Percentiles rank a stretch among this genome's conserved stretches.
Conservation (phyloP, 257 asterid genomes). For the Plantago elongata region DNA sequence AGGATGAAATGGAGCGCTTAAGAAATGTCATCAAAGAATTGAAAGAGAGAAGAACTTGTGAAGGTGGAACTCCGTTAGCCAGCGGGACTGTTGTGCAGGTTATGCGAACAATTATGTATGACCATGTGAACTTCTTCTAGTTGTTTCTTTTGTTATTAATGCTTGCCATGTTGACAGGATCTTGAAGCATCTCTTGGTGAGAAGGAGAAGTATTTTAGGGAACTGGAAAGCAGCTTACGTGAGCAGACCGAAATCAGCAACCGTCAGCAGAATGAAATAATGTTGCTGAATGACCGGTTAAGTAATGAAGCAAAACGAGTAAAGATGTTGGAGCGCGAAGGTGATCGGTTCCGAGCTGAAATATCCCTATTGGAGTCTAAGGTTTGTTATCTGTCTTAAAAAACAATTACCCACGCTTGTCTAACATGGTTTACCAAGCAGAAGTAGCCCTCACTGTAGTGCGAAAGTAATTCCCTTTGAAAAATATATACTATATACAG, state of each 20-base stretch:
- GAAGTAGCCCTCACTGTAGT: no score
- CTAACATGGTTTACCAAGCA: constrained; percentile 14
- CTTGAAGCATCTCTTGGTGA: constrained; percentile 67
- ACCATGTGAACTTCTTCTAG: constrained; percentile 8
- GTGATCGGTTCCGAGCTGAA: constrained; percentile 83
- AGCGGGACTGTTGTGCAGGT: constrained; percentile 59
- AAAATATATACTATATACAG: not conserved
- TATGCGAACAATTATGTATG: constrained; percentile 13
- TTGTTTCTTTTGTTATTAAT: constrained; percentile 18
- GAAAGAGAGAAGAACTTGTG: constrained; percentile 44
- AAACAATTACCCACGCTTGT: constrained; percentile 8
- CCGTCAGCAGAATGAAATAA: constrained; percentile 67
- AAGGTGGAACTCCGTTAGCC: constrained; percentile 45
- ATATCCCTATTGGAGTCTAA: constrained; percentile 92
- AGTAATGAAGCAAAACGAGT: constrained; percentile 71
- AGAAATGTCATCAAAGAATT: constrained; percentile 41
- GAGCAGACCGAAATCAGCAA: constrained; percentile 49
- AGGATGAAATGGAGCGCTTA: constrained; percentile 69
- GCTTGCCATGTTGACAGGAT: constrained; percentile 47
- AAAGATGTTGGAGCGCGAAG: constrained; percentile 89
- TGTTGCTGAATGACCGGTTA: constrained; percentile 70
- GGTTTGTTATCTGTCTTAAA: constrained; percentile 67
- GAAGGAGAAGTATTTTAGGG: constrained; percentile 70
- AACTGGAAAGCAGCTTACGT: constrained; percentile 60
- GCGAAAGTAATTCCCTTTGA: not conserved